Evolutionary conservation across 306 rosid species (phyloP).

Genomic region (Sicyos edulis): DNA sequence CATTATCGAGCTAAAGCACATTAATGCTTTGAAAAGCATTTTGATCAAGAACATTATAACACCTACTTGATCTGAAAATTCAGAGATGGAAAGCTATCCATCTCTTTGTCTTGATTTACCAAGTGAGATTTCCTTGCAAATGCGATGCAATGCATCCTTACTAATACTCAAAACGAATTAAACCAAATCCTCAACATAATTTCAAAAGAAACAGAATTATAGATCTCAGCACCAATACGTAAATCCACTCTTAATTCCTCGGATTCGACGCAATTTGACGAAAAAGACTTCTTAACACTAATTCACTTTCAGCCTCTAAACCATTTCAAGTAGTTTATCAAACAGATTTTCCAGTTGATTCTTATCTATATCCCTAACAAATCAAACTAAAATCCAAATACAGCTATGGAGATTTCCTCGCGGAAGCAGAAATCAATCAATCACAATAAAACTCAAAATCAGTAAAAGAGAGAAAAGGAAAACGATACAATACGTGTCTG

Average conservation of each 20-base stretch:
- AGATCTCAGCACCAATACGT: not conserved
- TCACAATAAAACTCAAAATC: not conserved
- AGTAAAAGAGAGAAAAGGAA: not conserved
- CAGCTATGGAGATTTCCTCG: not conserved
- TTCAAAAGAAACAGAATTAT: not conserved
- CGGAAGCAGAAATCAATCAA: not conserved
- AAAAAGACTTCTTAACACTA: not conserved
- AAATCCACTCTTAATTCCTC: not conserved
- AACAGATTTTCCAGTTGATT: not conserved
- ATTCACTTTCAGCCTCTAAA: not conserved
- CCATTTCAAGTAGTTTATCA: not conserved
- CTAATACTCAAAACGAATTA: not conserved
- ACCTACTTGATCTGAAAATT: not conserved
- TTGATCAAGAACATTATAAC: constrained; percentile 3
- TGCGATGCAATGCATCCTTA: not conserved
- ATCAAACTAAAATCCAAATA: not conserved
- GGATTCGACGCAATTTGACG: not conserved
- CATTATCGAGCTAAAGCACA: not conserved
- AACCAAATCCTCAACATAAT: not conserved
- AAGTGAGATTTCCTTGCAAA: not conserved
- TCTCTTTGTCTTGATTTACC: not conserved
- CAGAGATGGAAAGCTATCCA: not conserved
- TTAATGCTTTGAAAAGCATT: not conserved
- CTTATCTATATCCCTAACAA: not conserved
- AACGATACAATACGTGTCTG: constrained; percentile 28